Base-by-base conservation (phyloP, 192 early-diverging fungal genomes). In the Thamnidium elegans region DNA sequence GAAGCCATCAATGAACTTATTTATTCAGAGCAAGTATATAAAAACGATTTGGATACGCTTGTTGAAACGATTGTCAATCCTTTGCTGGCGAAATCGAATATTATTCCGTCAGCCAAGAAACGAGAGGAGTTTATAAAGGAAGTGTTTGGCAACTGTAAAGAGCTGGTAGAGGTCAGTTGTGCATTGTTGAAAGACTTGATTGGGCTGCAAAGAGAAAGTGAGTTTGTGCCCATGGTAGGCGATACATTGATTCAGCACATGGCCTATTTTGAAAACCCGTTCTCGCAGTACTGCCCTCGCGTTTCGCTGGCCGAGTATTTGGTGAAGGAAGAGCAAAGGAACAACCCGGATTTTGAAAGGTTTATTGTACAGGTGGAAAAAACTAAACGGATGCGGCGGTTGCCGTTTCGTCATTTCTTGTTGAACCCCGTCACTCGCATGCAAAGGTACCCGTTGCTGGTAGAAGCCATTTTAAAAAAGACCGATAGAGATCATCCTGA, bases 1-100 rank as follows among this genome's bases (percentile, higher is more conserved):
- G 96, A 99, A 73, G 90, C 96, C 10, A 97, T 99, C 53, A 92
- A 88, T 69, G 96, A 99, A 66, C 87, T 96, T 6, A 81, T 95
- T 13, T 81, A 87, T 60, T 96, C 95, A 1, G 96, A 99, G 79
- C 81, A 81, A n/a, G 93, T 94, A 68, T 99, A 97, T 68, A 83
- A 92, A 19, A 81, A 84, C 19, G 96, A 99, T 81, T 81, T 99
- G 36, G 82, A 90, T 39, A 83, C 90, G 34, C 79, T 94, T 11
- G 81, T 90, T 2, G 88, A 91, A 62, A 39, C 61, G 3, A 60
- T 61, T 61, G 59, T 26, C 7, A 31, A 59, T 26, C 66, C 66
- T 3, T 23, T 68, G 8, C 39, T 42, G 8, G 14, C 31, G 42
- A 7, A 42, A 46, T 4, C 17, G 31, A 15, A 39, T 10, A 39